Conservation (phyloP, 768 basidiomycete species). For the Vararia minispora region DNA sequence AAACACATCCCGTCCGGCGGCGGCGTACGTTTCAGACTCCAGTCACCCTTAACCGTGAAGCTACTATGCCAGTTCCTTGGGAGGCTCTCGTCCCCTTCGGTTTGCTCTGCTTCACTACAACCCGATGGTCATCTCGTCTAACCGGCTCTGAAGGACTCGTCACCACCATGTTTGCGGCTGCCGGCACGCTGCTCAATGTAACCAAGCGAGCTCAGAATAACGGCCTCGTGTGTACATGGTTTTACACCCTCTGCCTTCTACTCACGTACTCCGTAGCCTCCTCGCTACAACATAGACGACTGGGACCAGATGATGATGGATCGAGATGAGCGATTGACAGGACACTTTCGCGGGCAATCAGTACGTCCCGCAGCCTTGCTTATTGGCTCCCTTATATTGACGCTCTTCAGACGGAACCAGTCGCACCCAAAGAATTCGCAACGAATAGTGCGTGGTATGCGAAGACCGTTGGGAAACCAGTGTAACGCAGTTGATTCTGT, state of each 20-base stretch:
- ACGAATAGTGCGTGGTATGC: constrained; percentile 71
- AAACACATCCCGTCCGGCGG: too few relatives aligned
- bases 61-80: constrained; percentile 89
- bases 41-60: neutral
- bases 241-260: constrained; percentile 3
- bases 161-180: constrained; percentile 80
- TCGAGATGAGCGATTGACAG: constrained; percentile 80
- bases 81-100: constrained; percentile 97
- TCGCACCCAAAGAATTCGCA: constrained; percentile 58
- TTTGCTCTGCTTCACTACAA: constrained; percentile 19
- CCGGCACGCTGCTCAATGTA: constrained; percentile 77
- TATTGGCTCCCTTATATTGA: neutral
- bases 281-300: constrained; percentile 73
- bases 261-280: constrained; percentile 36
- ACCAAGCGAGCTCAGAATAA: constrained; percentile 77
- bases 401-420: constrained; percentile 44
- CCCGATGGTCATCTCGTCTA: neutral
- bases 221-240: constrained; percentile 56
- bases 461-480: constrained; percentile 29
- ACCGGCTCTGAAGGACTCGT: constrained; percentile 47
- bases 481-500: constrained; percentile 3
- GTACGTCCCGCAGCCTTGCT: constrained; percentile 34
- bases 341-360: constrained; percentile 74
- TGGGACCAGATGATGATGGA: constrained; percentile 98
- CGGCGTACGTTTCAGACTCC: too few relatives aligned